phyloP scores from a whole-genome alignment of 345 rosid genomes.

The Angophora floribunda region DNA sequence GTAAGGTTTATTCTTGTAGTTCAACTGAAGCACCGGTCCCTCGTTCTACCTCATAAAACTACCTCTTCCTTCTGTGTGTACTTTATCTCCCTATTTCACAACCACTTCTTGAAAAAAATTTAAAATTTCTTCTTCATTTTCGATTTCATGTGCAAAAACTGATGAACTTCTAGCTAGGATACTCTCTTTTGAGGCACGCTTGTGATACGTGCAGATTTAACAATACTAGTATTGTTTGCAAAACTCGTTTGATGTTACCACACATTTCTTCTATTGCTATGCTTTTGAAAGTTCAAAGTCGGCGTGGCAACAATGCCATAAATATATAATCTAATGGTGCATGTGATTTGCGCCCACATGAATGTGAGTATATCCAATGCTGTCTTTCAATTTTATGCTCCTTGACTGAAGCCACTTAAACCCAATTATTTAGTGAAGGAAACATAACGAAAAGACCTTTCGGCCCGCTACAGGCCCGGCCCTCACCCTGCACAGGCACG shows the following conservation, averaged over 20 bases:
- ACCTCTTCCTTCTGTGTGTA: neutral
- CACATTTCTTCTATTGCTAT: neutral
- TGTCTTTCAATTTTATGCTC: neutral
- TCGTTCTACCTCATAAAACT: neutral
- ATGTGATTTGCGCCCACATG: neutral
- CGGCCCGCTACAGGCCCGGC: neutral
- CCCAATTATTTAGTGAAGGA: neutral
- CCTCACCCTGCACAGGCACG: neutral
- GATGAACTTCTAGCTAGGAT: neutral
- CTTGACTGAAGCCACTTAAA: neutral
- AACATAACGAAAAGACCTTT: neutral
- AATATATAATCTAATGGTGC: neutral
- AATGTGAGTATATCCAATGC: neutral
- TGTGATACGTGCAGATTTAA: neutral
- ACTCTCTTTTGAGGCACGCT: neutral
- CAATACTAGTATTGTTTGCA: neutral
- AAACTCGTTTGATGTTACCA: neutral
- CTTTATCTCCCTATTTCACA: neutral
- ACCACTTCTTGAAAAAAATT: rapidly evolving
- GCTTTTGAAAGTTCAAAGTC: neutral
- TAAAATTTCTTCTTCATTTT: neutral
- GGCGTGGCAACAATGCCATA: neutral
- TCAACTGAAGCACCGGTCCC: neutral
- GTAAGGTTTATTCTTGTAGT: neutral
- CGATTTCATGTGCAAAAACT: neutral